Percentiles rank a stretch among this genome's conserved stretches.
Conservation (phyloP, 495 filamentous ascomycete species). For the Viridothelium virens region DNA sequence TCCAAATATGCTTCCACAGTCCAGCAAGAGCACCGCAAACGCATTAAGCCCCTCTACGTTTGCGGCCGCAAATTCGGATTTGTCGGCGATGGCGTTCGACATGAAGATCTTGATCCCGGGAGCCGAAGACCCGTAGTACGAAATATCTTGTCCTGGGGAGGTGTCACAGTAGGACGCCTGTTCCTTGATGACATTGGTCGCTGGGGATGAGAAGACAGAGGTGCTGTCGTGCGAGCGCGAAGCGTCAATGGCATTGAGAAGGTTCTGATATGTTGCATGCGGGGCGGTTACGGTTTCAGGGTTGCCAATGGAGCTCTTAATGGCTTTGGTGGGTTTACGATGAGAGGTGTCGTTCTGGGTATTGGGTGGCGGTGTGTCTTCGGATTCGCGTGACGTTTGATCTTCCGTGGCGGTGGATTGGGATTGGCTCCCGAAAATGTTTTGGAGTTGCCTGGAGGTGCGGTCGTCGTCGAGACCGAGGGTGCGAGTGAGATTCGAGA, state of each 20-base stretch:
- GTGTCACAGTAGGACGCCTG: constrained; percentile 84
- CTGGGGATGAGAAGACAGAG: constrained; percentile 59
- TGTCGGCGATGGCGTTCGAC: constrained; percentile 43
- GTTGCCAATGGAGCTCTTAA: constrained; percentile 18
- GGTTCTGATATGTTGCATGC: constrained; percentile 50
- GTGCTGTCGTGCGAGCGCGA: constrained; percentile 72
- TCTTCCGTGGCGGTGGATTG: background rate
- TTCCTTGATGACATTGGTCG: constrained; percentile 69
- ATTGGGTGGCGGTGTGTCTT: constrained; percentile 40
- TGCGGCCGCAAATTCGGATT: constrained; percentile 50
- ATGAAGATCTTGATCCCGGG: constrained; percentile 68
- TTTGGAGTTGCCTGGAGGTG: background rate
- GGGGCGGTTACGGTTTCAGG: constrained; percentile 28
- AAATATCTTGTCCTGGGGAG: constrained; percentile 70
- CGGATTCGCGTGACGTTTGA: background rate
- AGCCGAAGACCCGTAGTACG: constrained; percentile 60
- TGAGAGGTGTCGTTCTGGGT: constrained; percentile 31
- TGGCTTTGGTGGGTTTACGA: constrained; percentile 18
- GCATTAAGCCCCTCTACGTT: constrained; percentile 57
- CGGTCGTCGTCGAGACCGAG: background rate
- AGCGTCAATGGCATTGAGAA: constrained; percentile 72
- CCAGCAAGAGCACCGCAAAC: constrained; percentile 64
- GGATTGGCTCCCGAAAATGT: background rate
- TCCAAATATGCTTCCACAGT: constrained; percentile 62
- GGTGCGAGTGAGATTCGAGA: background rate